Evolutionary conservation across 1,284 basidiomycete genomes (phyloP).

Genomic region (Ceratobasidium papillatum): DNA sequence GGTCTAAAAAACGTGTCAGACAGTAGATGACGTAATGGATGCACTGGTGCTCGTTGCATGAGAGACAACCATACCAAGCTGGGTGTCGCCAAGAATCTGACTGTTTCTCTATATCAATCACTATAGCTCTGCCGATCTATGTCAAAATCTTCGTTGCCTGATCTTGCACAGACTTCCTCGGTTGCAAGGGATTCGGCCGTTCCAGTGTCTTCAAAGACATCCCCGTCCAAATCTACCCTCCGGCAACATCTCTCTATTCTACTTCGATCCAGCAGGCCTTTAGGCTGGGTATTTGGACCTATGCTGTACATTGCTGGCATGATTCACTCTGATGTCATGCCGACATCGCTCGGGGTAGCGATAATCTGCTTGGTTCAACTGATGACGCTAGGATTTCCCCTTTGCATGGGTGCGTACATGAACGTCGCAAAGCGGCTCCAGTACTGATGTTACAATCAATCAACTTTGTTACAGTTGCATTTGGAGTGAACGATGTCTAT

Average conservation of each 20-base stretch:
- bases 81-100: too few relatives aligned
- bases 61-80: too few relatives aligned
- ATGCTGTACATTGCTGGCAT: constrained; percentile 47
- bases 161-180: too few relatives aligned
- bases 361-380: constrained; percentile 38
- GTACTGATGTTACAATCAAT: constrained; percentile 26
- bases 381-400: constrained; percentile 45
- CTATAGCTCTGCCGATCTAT: too few relatives aligned
- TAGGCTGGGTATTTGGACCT: constrained; percentile 47
- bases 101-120: too few relatives aligned
- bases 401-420: constrained; percentile 40
- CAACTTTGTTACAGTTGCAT: constrained; percentile 45
- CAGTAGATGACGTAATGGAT: too few relatives aligned
- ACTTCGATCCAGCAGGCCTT: constrained; percentile 43
- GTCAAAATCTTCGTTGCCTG: too few relatives aligned
- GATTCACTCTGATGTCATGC: constrained; percentile 44
- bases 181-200: too few relatives aligned
- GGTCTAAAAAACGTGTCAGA: too few relatives aligned
- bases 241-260: not conserved
- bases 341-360: constrained; percentile 30
- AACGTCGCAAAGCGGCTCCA: too few relatives aligned
- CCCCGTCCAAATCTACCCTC: constrained; percentile 8
- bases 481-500: constrained; percentile 48
- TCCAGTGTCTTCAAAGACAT: too few relatives aligned
- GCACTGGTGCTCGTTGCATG: too few relatives aligned